Evolutionary conservation across 2,329 filamentous ascomycete genomes (phyloP).

Genomic region (Stachybotrys chartarum): DNA sequence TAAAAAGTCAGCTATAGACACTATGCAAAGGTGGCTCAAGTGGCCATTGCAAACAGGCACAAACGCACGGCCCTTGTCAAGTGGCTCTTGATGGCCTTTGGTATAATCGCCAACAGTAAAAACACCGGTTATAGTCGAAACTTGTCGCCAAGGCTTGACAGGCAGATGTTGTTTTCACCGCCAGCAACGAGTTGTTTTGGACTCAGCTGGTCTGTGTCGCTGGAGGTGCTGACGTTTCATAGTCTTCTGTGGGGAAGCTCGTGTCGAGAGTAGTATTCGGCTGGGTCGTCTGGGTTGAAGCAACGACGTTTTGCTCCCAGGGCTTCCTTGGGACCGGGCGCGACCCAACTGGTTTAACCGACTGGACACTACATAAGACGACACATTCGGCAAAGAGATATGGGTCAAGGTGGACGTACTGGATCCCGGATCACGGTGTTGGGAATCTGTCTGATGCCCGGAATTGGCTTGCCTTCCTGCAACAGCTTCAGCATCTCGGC

Average conservation of each 20-base stretch:
- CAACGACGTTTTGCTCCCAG: slow-evolving; percentile 61
- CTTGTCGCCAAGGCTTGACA: too few relatives aligned
- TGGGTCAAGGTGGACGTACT: slow-evolving; percentile 33
- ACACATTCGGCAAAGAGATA: background rate
- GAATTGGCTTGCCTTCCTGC: slow-evolving; percentile 72
- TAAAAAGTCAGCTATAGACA: too few relatives aligned
- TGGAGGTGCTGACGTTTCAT: background rate
- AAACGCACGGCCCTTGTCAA: background rate
- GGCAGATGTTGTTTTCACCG: too few relatives aligned
- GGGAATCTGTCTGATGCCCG: slow-evolving; percentile 82
- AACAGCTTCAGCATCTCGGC: slow-evolving; percentile 81
- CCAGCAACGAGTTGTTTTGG: background rate
- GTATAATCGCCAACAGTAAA: background rate
- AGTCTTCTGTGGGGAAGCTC: slow-evolving; percentile 29
- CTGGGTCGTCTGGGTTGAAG: slow-evolving; percentile 8
- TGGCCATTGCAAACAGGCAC: too few relatives aligned
- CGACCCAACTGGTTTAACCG: slow-evolving; percentile 40
- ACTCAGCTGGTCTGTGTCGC: background rate
- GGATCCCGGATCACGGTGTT: slow-evolving; percentile 68
- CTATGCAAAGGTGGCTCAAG: too few relatives aligned
- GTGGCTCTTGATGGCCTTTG: background rate
- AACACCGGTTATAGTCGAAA: too few relatives aligned
- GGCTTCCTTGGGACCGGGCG: slow-evolving; percentile 52
- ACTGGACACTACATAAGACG: slow-evolving; percentile 18
- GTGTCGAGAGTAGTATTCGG: slow-evolving; percentile 20